Base-by-base conservation (phyloP, 164 flowering plant genomes). In the Liquidambar formosana region DNA sequence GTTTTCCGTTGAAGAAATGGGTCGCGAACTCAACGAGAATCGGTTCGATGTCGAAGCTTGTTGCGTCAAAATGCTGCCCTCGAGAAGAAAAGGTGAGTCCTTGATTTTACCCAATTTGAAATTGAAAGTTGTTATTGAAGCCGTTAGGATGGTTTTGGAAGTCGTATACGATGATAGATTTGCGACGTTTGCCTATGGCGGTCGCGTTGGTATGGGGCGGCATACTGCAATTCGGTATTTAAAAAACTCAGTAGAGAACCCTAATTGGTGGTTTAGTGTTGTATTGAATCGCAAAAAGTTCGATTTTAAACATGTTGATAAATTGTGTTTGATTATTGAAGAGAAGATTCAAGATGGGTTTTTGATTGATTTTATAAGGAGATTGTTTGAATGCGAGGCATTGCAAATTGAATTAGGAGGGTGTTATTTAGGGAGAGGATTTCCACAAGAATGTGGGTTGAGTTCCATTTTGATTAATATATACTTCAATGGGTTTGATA, bases 251-350 rank as follows among this genome's bases (percentile, higher is more conserved):
- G 92, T 95, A 0, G 69, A 82, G 38, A 86, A 89, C 48, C 95
- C 97, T 4, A 85, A 44, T 73, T 93, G 99, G 99, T 95, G 99
- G 99, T 91, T 93, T 81, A 68, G 43, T 41, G 85, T 93, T 54
- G 65, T 49, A 4, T 86, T 93, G 69, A 10, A 47, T 45, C 72
- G 60, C 2, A 21, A 52, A 10, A 73, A 63, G 61, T 89, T 93
- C 67, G 81, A 71, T 49, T 4, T 23, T 60, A 41, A 46, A 25
- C 80, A 89, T 80, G 80, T 93, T 18, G 71, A 71, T 54, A 91
- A 78, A 70, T 74, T 95, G 69, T 81, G 88, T 65, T 73, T 60
- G 63, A 68, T 85, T 26, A 64, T 95, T 11, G 84, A 71, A 60
- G 86, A 86, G 68, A 91, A 88, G 81, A 89, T 95, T 15, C 77